Percentiles rank a stretch among this genome's conserved stretches.
phyloP scores from a whole-genome alignment of 2,329 filamentous ascomycete genomes.

The Fusarium avenaceum region DNA sequence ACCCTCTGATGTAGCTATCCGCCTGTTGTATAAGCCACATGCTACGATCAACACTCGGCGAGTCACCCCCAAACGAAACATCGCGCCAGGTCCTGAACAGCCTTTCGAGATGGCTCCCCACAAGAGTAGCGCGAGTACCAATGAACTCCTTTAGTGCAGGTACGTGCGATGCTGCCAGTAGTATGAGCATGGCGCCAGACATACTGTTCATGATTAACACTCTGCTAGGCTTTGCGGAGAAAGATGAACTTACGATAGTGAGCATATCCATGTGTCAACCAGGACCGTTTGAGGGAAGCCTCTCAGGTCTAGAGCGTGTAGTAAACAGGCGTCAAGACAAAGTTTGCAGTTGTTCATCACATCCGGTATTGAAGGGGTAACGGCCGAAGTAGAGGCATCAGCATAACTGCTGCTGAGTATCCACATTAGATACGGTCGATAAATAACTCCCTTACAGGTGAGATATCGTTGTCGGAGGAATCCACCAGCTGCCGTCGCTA shows the following conservation, averaged over 20 bases:
- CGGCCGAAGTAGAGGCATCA: slow-evolving; percentile 41
- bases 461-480: slow-evolving; percentile 66
- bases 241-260: slow-evolving; percentile 59
- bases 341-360: slow-evolving; percentile 59
- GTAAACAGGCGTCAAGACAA: slow-evolving; percentile 62
- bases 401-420: slow-evolving; percentile 57
- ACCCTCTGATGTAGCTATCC: slow-evolving; percentile 57
- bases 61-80: slow-evolving; percentile 55
- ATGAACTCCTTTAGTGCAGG: slow-evolving; percentile 56
- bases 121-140: slow-evolving; percentile 54
- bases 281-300: slow-evolving; percentile 65
- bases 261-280: slow-evolving; percentile 68
- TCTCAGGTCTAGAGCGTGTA: slow-evolving; percentile 64
- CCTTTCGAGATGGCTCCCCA: slow-evolving; percentile 58
- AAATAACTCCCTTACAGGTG: slow-evolving; percentile 66
- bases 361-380: slow-evolving; percentile 50
- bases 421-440: slow-evolving; percentile 66
- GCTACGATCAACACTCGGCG: slow-evolving; percentile 63
- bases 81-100: slow-evolving; percentile 60
- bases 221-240: rapidly evolving
- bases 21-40: slow-evolving; percentile 61
- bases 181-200: slow-evolving; percentile 64
- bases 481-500: slow-evolving; percentile 59
- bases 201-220: slow-evolving; percentile 52
- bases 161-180: slow-evolving; percentile 60